Percentiles rank a stretch among this genome's conserved stretches.
These are phyloP conservation scores for Earliella scabrosa DNA, from an alignment of 1,284 basidiomycete genomes.

Conservation along the genomic window DNA sequence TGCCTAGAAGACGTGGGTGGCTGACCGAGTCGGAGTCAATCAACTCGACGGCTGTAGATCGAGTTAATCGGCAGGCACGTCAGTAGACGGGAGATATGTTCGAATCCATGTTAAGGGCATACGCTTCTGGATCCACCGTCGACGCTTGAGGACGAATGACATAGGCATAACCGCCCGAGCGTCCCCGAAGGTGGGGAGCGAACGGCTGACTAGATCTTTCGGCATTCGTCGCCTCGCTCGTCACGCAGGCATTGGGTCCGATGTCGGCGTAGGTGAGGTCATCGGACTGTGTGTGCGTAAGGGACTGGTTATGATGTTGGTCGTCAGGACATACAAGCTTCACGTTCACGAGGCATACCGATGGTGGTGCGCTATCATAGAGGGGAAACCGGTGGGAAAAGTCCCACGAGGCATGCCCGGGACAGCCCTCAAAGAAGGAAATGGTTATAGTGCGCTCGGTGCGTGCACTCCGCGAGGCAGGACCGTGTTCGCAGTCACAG, in stretches of 20 bases:
- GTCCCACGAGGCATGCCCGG: background rate
- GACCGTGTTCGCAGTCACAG: background rate
- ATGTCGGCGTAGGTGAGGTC: slow-evolving; percentile 3
- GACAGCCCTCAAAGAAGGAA: background rate
- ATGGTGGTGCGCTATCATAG: background rate
- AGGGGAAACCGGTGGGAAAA: background rate
- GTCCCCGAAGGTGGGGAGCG: background rate
- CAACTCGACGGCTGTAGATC: background rate
- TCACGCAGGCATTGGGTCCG: slow-evolving; percentile 4
- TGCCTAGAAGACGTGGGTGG: background rate
- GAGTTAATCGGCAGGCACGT: background rate
- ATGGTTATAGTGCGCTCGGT: background rate
- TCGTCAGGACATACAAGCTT: slow-evolving; percentile 1
- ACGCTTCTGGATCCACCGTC: slow-evolving; percentile 1
- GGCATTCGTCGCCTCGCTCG: background rate
- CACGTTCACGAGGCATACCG: slow-evolving; percentile 3
- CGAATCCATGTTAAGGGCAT: background rate
- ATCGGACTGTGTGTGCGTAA: slow-evolving; percentile 4
- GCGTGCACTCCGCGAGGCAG: background rate
- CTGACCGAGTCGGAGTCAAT: background rate
- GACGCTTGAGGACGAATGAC: background rate
- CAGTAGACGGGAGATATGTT: background rate
- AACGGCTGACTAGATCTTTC: background rate
- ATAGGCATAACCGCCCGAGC: background rate
- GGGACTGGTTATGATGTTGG: slow-evolving; percentile 2